These are phyloP conservation scores for Ophioceras dolichostomum DNA, from an alignment of 2,329 filamentous ascomycete species.

Conservation along the genomic window DNA sequence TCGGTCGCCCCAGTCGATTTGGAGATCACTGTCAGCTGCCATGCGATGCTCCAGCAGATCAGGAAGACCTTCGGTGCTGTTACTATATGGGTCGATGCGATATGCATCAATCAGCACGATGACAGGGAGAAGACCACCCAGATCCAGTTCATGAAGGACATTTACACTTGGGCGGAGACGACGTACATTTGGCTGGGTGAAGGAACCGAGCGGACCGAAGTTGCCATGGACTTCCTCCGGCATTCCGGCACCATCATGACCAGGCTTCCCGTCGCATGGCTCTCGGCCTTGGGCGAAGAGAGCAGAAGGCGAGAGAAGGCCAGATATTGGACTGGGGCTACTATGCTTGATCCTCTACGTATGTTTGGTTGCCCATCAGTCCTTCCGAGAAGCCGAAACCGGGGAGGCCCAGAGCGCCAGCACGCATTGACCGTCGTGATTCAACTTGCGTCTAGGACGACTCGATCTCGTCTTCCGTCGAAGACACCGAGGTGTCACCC, in stretches of 20 bases:
- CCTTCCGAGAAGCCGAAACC: background rate
- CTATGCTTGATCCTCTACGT: background rate
- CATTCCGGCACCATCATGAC: background rate
- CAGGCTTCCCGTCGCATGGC: background rate
- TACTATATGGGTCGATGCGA: slow-evolving; percentile 8
- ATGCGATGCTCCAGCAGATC: background rate
- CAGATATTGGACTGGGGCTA: background rate
- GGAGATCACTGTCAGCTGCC: background rate
- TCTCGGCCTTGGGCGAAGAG: background rate
- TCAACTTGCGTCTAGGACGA: background rate
- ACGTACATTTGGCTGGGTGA: slow-evolving; percentile 5
- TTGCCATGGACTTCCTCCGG: background rate
- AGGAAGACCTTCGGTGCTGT: background rate
- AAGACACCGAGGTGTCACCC: background rate
- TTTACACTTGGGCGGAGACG: slow-evolving; percentile 5
- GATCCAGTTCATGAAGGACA: slow-evolving; percentile 6
- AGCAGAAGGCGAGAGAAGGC: background rate
- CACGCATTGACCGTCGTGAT: background rate
- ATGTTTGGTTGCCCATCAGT: no score
- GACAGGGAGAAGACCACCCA: slow-evolving; percentile 5
- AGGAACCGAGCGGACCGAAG: background rate
- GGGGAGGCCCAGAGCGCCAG: background rate
- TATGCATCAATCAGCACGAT: slow-evolving; percentile 10
- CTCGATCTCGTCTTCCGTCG: background rate
- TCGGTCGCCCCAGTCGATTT: background rate